phyloP scores from a whole-genome alignment of 106 monocot species.

The Vanilla planifolia region DNA sequence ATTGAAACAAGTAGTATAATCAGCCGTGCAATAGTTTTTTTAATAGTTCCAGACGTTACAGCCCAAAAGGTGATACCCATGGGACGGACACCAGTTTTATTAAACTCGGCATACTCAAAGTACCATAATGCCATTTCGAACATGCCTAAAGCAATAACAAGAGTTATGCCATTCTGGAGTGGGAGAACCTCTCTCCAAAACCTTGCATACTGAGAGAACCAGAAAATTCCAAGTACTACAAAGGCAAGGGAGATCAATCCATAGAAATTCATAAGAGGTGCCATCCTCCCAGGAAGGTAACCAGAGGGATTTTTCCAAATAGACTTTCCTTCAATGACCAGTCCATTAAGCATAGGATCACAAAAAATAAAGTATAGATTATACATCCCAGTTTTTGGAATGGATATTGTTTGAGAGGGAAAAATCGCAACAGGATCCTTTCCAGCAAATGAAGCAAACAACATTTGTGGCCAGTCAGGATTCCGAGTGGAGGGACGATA shows the following conservation, averaged over 20 bases:
- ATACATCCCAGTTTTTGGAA: slow-evolving; percentile 80
- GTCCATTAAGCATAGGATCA: slow-evolving; percentile 45
- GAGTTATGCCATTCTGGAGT: slow-evolving; percentile 85
- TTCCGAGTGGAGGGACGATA: slow-evolving; percentile 56
- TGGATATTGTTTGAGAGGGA: slow-evolving; percentile 46
- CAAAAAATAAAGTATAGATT: slow-evolving; percentile 86
- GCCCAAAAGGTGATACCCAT: slow-evolving; percentile 92
- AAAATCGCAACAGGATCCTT: slow-evolving; percentile 43
- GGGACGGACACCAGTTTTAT: slow-evolving; percentile 75
- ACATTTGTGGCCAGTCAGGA: slow-evolving; percentile 66
- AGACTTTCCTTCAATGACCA: slow-evolving; percentile 76
- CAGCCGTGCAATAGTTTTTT: slow-evolving; percentile 69
- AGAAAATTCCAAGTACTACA: slow-evolving; percentile 73
- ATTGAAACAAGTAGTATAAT: slow-evolving; percentile 69
- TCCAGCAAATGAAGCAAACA: slow-evolving; percentile 54
- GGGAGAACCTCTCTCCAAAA: slow-evolving; percentile 95
- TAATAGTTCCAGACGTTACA: slow-evolving; percentile 79
- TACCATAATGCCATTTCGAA: slow-evolving; percentile 95
- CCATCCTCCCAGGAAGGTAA: slow-evolving; percentile 95
- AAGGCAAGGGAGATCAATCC: slow-evolving; percentile 82
- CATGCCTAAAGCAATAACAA: slow-evolving; percentile 80
- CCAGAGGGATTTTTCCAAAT: slow-evolving; percentile 95
- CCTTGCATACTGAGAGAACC: slow-evolving; percentile 63
- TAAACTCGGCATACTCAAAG: slow-evolving; percentile 90
- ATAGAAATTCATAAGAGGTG: slow-evolving; percentile 90